A percentile compares a stretch with the other conserved stretches of the same genome.
Conservation (phyloP, 306 rosid species). For the Dalbergia oliveri region DNA sequence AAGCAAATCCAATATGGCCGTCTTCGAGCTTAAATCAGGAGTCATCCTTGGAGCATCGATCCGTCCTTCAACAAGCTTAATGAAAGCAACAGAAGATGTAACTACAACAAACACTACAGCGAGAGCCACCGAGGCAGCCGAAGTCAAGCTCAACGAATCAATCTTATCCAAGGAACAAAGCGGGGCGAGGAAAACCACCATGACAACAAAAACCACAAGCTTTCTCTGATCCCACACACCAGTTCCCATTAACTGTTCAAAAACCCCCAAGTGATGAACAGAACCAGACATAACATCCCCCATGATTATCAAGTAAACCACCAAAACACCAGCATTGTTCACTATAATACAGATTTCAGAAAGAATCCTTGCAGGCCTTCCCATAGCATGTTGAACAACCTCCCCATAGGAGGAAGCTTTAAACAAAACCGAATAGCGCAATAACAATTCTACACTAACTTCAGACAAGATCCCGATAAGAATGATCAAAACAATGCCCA, state of each 20-base stretch:
- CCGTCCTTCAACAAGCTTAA: constrained; percentile 78
- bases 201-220: constrained; percentile 69
- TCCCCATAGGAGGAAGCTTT: constrained; percentile 88
- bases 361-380: constrained; percentile 73
- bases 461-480: constrained; percentile 88
- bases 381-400: constrained; percentile 85
- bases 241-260: constrained; percentile 85
- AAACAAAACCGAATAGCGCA: constrained; percentile 69
- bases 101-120: constrained; percentile 85
- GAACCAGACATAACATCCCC: constrained; percentile 99
- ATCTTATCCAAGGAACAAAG: constrained; percentile 92
- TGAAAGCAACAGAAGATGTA: constrained; percentile 63
- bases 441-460: constrained; percentile 78
- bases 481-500: constrained; percentile 74
- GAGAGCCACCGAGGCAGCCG: constrained; percentile 95
- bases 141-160: constrained; percentile 93
- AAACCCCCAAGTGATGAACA: constrained; percentile 80
- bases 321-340: constrained; percentile 87
- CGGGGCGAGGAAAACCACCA: constrained; percentile 84
- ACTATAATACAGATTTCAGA: constrained; percentile 82
- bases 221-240: constrained; percentile 96
- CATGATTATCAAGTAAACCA: constrained; percentile 94
- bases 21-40: constrained; percentile 82
- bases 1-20: constrained; percentile 85
- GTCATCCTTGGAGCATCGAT: constrained; percentile 73